Evolutionary conservation across 495 filamentous ascomycete species (phyloP), one percentile per base, ranked within the genome.

Genomic region (Ramalina peruviana): DNA sequence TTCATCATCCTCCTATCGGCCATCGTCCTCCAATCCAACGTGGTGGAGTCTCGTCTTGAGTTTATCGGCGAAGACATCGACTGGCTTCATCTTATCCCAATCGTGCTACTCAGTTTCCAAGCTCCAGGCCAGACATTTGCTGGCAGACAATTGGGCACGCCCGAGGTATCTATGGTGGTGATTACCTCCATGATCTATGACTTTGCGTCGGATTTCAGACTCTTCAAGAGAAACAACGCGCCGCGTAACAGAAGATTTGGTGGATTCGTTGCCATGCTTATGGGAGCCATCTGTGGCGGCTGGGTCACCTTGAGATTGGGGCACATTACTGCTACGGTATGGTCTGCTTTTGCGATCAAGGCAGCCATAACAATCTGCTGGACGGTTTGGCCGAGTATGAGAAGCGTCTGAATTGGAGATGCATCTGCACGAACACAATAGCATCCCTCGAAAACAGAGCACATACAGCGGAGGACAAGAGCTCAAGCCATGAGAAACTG

Each of bases 151-250:
- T 61, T 87, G 36, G 79, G 79, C 1, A 77, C 77, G 54, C 75
- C 74, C 51, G 81, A 85, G 62, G 72, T 86, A 36, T 82, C 83
- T 7, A 81, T 80, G 4, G 81, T 80, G 23, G 83, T 87, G 12
- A 62, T 85, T 57, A 87, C 83, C 6, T 80, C 72, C 50, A 69
- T 83, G 15, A 79, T 85, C 53, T 82, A 77, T 54, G 82, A 84
- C 55, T 64, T 86, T 48, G 72, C 77, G n/a, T 75, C 73, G 21
- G 75, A 82, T 50, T 72, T 77, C n/a, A 63, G 68, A 25, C 55
- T 82, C 11, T 51, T 70, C 2, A 62, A 69, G 5, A 62, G 58
- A 38, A 57, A 69, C 48, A 83, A 83, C 53, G 67, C 67, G 1
- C 82, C 82, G 65, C 67, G 80, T 20, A 81, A 84, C 61, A 63